Base-by-base conservation (phyloP, 2,329 filamentous ascomycete species). In the Penicillium sp. region DNA sequence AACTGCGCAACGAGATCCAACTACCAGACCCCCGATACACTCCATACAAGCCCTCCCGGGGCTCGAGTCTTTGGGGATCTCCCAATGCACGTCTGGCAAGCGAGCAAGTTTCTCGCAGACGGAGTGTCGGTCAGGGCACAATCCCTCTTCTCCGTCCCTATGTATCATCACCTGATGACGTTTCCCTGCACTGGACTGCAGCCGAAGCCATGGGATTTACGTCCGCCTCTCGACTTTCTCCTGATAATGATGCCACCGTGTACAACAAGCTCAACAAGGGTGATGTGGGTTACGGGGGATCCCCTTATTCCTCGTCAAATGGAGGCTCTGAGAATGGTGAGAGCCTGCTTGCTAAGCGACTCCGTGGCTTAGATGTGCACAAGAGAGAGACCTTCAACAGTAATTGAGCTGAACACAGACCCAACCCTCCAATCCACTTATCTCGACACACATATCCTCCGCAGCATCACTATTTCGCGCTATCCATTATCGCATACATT, bases 21-120 rank as follows among this genome's bases (percentile, higher is more conserved):
- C 78, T 87, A 49, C 91, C 91, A 0, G 89, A 96, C 57, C 93
- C 93, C 16, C 81, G 84, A 16, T 98, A 89, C 64, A 87, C 84
- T 45, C 77, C 84, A 1, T 97, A 95, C 72, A 95, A 90, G 64
- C 80, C 86, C 1, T 63, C 64, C 10, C 71, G 71, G 46, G 76
- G 77, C 56, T 69, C 72, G 16, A 64, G 55, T 0, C 31, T 57
- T 20, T 46, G 49, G 1, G 62, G 65, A 4, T 70, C 67, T 16
- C 18, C 31, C 2, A 75, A 70, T 27, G 72, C 78, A 18, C 77
- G 70, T 51, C 66, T 81, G 2, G 74, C 74, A n/a, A 74, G 74
- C 22, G 84, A 86, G 32, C 82, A 80, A 59, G 77, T 78, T 3
- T 77, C 73, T 45, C 73, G 78, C 45, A 74, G 81, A 56, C 74